Conservation (phyloP, 495 filamentous ascomycete species). For the Cryomyces minteri region DNA sequence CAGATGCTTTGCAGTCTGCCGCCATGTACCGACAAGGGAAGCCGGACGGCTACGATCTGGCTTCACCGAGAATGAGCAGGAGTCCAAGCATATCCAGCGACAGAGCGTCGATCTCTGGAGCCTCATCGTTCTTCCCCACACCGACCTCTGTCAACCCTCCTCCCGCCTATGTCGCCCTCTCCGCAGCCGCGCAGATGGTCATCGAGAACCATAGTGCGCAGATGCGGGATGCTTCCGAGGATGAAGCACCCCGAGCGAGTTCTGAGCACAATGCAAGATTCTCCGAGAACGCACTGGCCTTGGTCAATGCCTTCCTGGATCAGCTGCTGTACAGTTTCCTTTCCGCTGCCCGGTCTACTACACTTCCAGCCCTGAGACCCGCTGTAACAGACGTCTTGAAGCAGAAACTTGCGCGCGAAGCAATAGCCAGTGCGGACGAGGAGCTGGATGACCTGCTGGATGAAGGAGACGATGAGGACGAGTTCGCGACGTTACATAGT, state of each 20-base stretch:
- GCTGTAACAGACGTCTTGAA: conserved; percentile 80
- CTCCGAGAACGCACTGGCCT: conserved; percentile 50
- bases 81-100: conserved; percentile 18
- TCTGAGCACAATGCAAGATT: conserved; percentile 37
- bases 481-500: conserved; percentile 34
- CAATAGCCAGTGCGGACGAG: conserved; percentile 74
- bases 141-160: conserved; percentile 51
- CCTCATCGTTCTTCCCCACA: conserved; percentile 36
- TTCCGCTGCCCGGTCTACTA: conserved; percentile 60
- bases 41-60: neutral
- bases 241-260: conserved; percentile 41
- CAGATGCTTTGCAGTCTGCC: neutral
- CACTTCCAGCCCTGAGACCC: conserved; percentile 56
- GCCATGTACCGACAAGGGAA: neutral
- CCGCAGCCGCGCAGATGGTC: conserved; percentile 82
- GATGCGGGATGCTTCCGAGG: conserved; percentile 37
- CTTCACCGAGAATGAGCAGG: conserved; percentile 1
- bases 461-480: conserved; percentile 53
- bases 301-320: conserved; percentile 88
- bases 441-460: conserved; percentile 80
- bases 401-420: conserved; percentile 69
- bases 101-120: conserved; percentile 14
- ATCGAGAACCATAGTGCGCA: conserved; percentile 70
- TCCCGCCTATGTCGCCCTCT: conserved; percentile 74
- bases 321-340: conserved; percentile 83